These are phyloP conservation scores for Botrytis cinerea DNA, from an alignment of 2,329 filamentous ascomycete genomes.

Conservation along the genomic window DNA sequence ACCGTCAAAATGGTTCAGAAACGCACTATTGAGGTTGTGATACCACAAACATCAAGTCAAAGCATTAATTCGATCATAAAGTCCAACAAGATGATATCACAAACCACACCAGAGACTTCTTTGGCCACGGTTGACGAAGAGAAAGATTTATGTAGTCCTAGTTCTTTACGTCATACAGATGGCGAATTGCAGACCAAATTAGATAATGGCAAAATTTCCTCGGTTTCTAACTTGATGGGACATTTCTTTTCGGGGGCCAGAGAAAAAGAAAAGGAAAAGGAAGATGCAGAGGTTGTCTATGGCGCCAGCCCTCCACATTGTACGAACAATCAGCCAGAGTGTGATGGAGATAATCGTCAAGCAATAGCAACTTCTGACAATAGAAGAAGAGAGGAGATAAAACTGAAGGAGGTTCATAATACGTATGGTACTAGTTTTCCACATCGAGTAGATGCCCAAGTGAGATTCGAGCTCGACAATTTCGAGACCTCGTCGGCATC, in stretches of 20 bases:
- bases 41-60: background rate
- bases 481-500: background rate
- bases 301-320: background rate
- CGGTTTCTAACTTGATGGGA: no score
- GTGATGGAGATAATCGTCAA: background rate
- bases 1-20: conserved; percentile 8
- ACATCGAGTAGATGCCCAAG: background rate
- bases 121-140: background rate
- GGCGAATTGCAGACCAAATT: background rate
- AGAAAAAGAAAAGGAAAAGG: background rate
- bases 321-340: background rate
- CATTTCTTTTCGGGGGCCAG: background rate
- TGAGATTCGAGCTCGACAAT: background rate
- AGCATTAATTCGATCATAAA: background rate
- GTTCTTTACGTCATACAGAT: background rate
- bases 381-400: background rate
- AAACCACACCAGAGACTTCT: background rate
- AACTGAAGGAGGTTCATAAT: background rate
- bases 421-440: no score
- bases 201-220: background rate
- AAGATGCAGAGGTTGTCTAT: background rate
- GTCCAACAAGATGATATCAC: background rate
- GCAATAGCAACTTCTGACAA: no score
- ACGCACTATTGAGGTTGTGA: background rate
- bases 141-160: background rate